A percentile compares a stretch with the other conserved stretches of the same genome.
These are phyloP conservation scores for Arabis alpina DNA, from an alignment of 345 rosid genomes.

Conservation along the genomic window DNA sequence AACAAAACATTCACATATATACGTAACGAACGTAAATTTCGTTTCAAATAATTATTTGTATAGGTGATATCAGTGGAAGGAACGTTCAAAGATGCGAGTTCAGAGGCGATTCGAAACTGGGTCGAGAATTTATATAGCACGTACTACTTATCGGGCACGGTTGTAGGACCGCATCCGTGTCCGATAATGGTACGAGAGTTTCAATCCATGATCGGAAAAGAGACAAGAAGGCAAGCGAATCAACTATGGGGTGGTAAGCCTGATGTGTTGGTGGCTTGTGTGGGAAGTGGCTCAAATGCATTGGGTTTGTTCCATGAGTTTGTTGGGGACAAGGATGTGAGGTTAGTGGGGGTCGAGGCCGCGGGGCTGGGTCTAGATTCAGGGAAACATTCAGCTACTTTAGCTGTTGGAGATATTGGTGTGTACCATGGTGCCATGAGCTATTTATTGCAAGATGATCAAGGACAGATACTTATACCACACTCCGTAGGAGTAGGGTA, in stretches of 20 bases:
- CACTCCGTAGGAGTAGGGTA: slow-evolving; percentile 77
- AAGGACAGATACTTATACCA: slow-evolving; percentile 68
- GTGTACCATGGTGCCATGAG: slow-evolving; percentile 87
- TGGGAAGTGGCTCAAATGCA: slow-evolving; percentile 89
- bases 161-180: slow-evolving; percentile 86
- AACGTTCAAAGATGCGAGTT: slow-evolving; percentile 70
- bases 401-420: slow-evolving; percentile 76
- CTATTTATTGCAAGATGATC: slow-evolving; percentile 73
- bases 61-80: slow-evolving; percentile 70
- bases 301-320: slow-evolving; percentile 83
- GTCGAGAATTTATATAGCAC: slow-evolving; percentile 49
- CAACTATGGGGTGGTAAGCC: slow-evolving; percentile 91
- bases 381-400: slow-evolving; percentile 78
- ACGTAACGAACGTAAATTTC: background rate
- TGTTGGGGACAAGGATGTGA: slow-evolving; percentile 60
- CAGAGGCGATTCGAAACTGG: slow-evolving; percentile 80
- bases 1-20: background rate
- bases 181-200: slow-evolving; percentile 83
- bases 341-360: slow-evolving; percentile 82
- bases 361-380: slow-evolving; percentile 82
- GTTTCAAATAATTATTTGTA: background rate
- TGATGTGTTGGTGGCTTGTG: slow-evolving; percentile 76
- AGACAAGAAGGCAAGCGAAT: slow-evolving; percentile 76
- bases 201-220: slow-evolving; percentile 84
- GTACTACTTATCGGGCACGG: slow-evolving; percentile 64